Base-by-base conservation (phyloP, 805 yeast species). In the Sungouiella thailandica region DNA sequence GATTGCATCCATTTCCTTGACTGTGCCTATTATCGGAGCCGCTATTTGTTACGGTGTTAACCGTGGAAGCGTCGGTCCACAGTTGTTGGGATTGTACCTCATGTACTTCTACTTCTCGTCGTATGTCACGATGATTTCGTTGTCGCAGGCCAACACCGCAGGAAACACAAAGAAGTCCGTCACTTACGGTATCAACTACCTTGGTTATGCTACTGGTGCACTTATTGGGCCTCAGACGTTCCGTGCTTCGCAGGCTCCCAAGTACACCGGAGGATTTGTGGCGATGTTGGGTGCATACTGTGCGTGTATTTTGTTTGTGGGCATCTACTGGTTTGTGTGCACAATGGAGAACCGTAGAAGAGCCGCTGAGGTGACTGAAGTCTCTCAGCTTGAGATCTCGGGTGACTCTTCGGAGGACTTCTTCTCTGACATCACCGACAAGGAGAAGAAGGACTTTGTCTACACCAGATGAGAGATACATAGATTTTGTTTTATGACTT, bases 21-120 rank as follows among this genome's bases (percentile, higher is more conserved):
- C 41, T 9, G 12, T 45, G 25, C 49, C 58, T 11, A 31, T 55
- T 19, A 35, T 52, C 25, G 57, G 57, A 20, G 46, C 52, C 29
- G 35, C 34, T 12, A 34, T 53, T 23, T 40, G 48, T 25, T 53
- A 45, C 32, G 40, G 43, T 35, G 36, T 49, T 28, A 23, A 34
- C 36, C 13, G 17, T 15, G 30, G 30, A 19, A 28, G 36, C 34
- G 38, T 51, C 11, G 47, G 48, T 22, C 40, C 54, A 28, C 37
- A 46, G 29, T 40, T 54, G 32, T 36, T 52, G 1, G 60, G 59
- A 3, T 44, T 53, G 32, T 55, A 53, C 44, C 43, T 55, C 34
- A 57, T 63, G 61, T 65, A 62, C 52, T 50, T 55, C 26, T 54
- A 52, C 43, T 53, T 55, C 28, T 41, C 50, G 16, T 47, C 50